Percentiles rank a stretch among this genome's conserved stretches.
Evolutionary conservation across 306 rosid genomes (phyloP).

Genomic region (Potentilla sterilis): DNA sequence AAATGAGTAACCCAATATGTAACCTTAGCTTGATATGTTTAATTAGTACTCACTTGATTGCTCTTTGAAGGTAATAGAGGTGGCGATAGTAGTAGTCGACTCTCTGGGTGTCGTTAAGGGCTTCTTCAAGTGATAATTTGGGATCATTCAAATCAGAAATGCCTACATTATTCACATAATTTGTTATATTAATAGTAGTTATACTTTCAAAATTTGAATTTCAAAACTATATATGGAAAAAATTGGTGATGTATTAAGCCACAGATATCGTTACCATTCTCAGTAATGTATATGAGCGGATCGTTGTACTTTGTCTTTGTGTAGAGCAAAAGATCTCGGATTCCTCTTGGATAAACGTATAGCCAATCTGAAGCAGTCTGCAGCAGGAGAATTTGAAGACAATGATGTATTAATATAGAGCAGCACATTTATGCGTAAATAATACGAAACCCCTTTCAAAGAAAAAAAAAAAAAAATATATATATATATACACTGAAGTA

Average conservation of each 20-base stretch:
- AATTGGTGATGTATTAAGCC: not conserved
- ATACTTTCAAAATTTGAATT: not conserved
- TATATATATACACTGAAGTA: too few species aligned
- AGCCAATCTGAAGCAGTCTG: slow-evolving; percentile 27
- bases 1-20: not conserved
- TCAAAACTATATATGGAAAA: not conserved
- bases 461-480: too few species aligned
- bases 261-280: slow-evolving; percentile 47
- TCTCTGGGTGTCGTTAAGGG: slow-evolving; percentile 35
- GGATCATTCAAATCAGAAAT: slow-evolving; percentile 53
- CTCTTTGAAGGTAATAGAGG: slow-evolving; percentile 38
- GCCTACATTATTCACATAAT: slow-evolving; percentile 30
- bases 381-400: too few species aligned
- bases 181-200: not conserved
- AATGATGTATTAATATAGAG: too few species aligned
- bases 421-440: too few species aligned
- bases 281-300: slow-evolving; percentile 59
- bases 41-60: slow-evolving; percentile 45
- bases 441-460: too few species aligned
- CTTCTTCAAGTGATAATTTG: slow-evolving; percentile 32
- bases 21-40: too few species aligned
- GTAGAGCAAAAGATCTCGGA: slow-evolving; percentile 41
- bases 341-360: slow-evolving; percentile 54
- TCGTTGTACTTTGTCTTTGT: slow-evolving; percentile 45
- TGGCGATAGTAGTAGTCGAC: slow-evolving; percentile 42